Conservation (phyloP, 1,284 basidiomycete genomes). For the Cutaneotrichosporon cutaneum region DNA sequence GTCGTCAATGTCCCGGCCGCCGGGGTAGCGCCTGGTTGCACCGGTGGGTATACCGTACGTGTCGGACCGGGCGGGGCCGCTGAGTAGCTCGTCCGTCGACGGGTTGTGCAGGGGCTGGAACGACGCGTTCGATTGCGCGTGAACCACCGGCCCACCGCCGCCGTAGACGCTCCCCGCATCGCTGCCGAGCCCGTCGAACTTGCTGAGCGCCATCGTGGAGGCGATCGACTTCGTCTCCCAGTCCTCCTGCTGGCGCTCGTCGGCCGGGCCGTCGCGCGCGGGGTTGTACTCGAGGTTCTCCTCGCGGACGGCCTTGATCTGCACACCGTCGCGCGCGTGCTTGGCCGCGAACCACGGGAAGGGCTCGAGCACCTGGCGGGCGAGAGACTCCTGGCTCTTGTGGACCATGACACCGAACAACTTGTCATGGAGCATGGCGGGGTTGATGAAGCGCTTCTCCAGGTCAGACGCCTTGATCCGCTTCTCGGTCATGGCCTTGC, state of each 20-base stretch:
- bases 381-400: constrained; percentile 49
- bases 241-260: constrained; percentile 29
- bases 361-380: constrained; percentile 45
- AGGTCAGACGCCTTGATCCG: constrained; percentile 53
- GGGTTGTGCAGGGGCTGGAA: constrained; percentile 23
- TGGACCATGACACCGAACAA: constrained; percentile 54
- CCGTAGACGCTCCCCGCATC: no score
- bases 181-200: constrained; percentile 3
- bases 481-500: constrained; percentile 37
- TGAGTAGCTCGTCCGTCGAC: constrained; percentile 44
- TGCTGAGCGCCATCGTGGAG: constrained; percentile 29
- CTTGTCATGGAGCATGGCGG: constrained; percentile 53
- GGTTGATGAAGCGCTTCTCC: constrained; percentile 57
- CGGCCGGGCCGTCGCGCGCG: constrained; percentile 37
- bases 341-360: constrained; percentile 52
- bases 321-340: constrained; percentile 39
- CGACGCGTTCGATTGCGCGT: neutral
- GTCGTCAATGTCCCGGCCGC: constrained; percentile 10
- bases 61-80: constrained; percentile 5
- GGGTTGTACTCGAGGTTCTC: constrained; percentile 54
- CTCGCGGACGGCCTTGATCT: constrained; percentile 51
- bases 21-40: neutral
- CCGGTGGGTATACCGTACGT: neutral
- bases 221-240: constrained; percentile 48
- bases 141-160: neutral